Conservation (phyloP, 1,284 basidiomycete genomes). For the Austroboletus niveus region DNA sequence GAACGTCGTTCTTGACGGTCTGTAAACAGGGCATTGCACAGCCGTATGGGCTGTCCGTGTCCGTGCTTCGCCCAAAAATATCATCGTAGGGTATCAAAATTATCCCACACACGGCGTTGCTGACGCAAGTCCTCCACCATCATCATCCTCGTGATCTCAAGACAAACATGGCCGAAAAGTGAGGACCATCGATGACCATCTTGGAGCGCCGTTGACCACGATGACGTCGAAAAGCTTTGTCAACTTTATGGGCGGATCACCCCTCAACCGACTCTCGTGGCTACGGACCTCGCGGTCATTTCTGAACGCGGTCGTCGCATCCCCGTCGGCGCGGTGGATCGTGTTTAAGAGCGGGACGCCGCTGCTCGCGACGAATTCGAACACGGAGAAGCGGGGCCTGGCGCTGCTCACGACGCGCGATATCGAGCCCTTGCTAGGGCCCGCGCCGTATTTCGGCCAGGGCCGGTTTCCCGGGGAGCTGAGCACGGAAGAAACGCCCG, state of each 20-base stretch:
- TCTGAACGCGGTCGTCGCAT: conserved; percentile 63
- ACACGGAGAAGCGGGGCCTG: conserved; percentile 37
- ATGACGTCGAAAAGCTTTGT: conserved; percentile 18
- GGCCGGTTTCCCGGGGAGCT: conserved; percentile 50
- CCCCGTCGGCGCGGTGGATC: conserved; percentile 68
- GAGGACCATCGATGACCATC: conserved; percentile 8
- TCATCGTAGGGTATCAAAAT: not conserved
- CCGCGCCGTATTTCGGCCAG: conserved; percentile 63
- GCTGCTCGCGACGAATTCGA: conserved; percentile 42
- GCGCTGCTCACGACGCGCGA: conserved; percentile 56
- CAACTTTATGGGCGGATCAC: conserved; percentile 54
- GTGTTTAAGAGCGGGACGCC: conserved; percentile 71
- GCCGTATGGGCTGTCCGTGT: no score
- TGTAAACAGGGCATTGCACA: no score
- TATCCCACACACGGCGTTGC: not conserved
- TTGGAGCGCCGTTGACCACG: conserved; percentile 1
- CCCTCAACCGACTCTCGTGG: conserved; percentile 86
- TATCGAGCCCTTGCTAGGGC: conserved; percentile 45
- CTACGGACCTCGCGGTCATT: conserved; percentile 70
- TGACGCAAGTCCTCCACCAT: conserved; percentile 5
- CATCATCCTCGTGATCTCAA: conserved; percentile 8
- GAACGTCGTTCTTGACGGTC: not conserved
- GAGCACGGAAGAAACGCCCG: conserved; percentile 38
- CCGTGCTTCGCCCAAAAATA: not conserved
- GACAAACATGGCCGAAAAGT: conserved; percentile 31